A percentile compares a stretch with the other conserved stretches of the same genome.
phyloP scores from a whole-genome alignment of 257 asterid species.

The Nicotiana undulata region DNA sequence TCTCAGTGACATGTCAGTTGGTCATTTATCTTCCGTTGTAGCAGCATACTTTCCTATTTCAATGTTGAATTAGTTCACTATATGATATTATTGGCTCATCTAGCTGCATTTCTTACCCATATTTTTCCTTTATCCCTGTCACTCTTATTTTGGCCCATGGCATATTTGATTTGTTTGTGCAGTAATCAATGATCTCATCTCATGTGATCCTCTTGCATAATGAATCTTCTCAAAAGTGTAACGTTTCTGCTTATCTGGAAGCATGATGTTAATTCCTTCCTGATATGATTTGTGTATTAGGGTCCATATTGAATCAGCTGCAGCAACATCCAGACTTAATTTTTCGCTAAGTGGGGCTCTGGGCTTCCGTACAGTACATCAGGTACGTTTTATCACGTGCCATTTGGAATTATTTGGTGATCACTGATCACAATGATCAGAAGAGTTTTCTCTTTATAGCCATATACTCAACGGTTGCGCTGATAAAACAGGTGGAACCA shows the following conservation, averaged over 20 bases:
- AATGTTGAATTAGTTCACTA: not conserved
- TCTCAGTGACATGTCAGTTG: not conserved
- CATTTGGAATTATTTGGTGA: slow-evolving; percentile 6
- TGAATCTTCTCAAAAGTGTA: not conserved
- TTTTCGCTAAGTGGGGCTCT: slow-evolving; percentile 65
- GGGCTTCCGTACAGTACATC: slow-evolving; percentile 86
- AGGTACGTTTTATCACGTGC: slow-evolving; percentile 39
- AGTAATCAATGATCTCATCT: not conserved
- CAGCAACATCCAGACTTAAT: slow-evolving; percentile 44
- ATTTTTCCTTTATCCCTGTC: not conserved
- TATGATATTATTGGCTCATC: not conserved
- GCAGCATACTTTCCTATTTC: not conserved
- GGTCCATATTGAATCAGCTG: slow-evolving; percentile 65
- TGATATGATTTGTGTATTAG: slow-evolving; percentile 32
- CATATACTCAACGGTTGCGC: not conserved
- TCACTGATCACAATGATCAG: not conserved
- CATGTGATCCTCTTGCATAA: not conserved
- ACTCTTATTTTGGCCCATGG: not conserved
- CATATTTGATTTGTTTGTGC: not conserved
- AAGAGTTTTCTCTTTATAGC: not conserved
- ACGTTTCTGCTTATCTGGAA: not conserved
- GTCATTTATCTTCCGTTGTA: not conserved
- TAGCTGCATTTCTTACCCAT: not conserved
- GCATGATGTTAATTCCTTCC: not conserved
- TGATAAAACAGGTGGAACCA: slow-evolving; percentile 62